Evolutionary conservation across 2,329 filamentous ascomycete species (phyloP), one percentile per base, ranked within the genome.

Genomic region (Arachnomyces sp.): DNA sequence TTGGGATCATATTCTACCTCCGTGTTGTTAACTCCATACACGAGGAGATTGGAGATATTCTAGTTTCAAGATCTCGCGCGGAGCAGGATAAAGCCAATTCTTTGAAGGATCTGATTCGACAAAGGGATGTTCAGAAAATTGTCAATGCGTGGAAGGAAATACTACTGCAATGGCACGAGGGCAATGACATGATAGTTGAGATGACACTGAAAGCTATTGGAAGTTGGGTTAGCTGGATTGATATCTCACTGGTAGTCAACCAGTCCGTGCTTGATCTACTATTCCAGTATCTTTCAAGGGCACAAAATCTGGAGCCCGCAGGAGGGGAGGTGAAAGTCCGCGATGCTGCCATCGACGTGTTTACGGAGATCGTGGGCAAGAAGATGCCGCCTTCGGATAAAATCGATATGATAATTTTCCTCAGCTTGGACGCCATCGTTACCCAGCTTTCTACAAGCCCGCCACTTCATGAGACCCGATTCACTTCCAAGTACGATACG

Each of bases 181-280:
- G 79, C 42, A 78, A 84, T 50, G 81, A 88, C 55, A 61, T 67
- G 31, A 75, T 96, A 43, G 75, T 94, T 32, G 88, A 95, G 61
- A 81, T 93, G 74, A 89, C 86, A 52, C 73, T 98, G 39, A 87
- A 84, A 64, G 84, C 88, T n/a, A 80, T 98, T 49, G 88, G 87
- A 29, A 92, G 90, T 61, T 98, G 92, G 90, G 88, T 95, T 45
- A 93, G 88, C 74, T 98, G 92, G 92, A 94, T 93, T 56, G 92
- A 96, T 58, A 96, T 98, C 53, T 85, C 84, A 37, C 72, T 98
- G 42, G 81, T 98, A 33, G 86, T 98, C 53, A 94, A 93, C 62
- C 79, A 89, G 58, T 78, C 82, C 39, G 92, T 95, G 75, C 78
- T 96, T 54, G 80, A 77, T 57, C 75, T 88, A 36, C 74, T 98